Percentiles rank a stretch among this genome's conserved stretches.
These are phyloP conservation scores for Cladosporium sp. DNA, from an alignment of 2,329 filamentous ascomycete species.

Conservation along the genomic window DNA sequence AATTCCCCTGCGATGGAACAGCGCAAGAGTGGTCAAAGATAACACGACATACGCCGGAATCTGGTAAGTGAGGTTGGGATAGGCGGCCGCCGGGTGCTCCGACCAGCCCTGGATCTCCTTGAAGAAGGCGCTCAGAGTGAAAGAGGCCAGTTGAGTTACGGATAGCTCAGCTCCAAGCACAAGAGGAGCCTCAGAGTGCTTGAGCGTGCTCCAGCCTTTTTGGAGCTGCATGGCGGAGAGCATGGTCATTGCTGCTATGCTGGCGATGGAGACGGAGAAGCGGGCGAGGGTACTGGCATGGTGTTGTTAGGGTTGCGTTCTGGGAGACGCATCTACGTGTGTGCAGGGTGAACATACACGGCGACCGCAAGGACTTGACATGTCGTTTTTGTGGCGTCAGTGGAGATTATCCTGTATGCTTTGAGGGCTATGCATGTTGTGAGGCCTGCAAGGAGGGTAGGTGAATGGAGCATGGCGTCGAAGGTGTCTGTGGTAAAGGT, in stretches of 20 bases:
- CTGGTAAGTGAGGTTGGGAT: not conserved
- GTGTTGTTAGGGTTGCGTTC: not conserved
- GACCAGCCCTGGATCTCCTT: conserved; percentile 5
- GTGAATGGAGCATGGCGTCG: conserved; percentile 11
- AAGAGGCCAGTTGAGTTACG: conserved; percentile 1
- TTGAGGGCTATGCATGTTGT: conserved; percentile 15
- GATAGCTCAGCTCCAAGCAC: conserved; percentile 13
- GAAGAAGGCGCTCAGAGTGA: conserved; percentile 15
- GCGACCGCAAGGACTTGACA: conserved; percentile 15
- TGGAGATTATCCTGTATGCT: conserved; percentile 16
- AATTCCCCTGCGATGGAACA: conserved; percentile 4
- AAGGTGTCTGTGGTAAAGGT: not conserved
- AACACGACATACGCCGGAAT: conserved; percentile 1
- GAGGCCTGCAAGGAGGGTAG: conserved; percentile 11
- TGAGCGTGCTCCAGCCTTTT: conserved; percentile 14
- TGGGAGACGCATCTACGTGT: not conserved
- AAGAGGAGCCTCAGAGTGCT: conserved; percentile 12
- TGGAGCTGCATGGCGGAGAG: conserved; percentile 15
- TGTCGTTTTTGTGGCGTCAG: conserved; percentile 7
- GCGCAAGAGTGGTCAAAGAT: not conserved
- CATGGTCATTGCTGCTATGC: conserved; percentile 12
- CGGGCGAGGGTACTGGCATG: conserved; percentile 7
- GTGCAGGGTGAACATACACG: not conserved
- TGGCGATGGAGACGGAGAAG: conserved; percentile 13
- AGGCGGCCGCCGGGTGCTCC: conserved; percentile 3